Base-by-base conservation (phyloP, 352 stramenopile genomes). In the Pythium rishiriense region DNA sequence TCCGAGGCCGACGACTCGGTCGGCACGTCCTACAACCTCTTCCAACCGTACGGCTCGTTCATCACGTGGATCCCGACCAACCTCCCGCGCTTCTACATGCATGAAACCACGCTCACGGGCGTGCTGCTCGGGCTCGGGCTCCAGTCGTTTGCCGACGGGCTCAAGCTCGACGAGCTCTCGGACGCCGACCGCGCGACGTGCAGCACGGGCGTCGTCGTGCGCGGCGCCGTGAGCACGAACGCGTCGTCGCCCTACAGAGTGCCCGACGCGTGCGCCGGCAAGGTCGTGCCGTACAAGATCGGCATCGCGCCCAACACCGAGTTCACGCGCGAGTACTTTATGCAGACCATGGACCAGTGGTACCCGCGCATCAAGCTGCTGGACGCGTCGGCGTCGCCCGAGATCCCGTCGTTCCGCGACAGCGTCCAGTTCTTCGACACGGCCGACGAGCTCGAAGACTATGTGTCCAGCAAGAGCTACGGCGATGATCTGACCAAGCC, bases 261-360 rank as follows among this genome's bases (percentile, higher is more conserved):
- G 14, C 81, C 81, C 5, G 58, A 49, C 17, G 68, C 41, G 0
- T 90, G 81, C 43, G 49, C 11, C 2, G 70, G 69, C 31, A 76
- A 74, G 51, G 73, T 88, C 2, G 51, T 72, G 8, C 79, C 82
- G 0, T 88, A 86, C 62, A 90, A 89, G 46, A 73, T 89, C 31
- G 82, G 66, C 0, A 79, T 91, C 28, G 74, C 64, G 9, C 82
- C 82, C 1, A 76, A 91, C 54, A 89, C 76, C 25, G 57, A 65
- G 14, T 91, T 87, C 45, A 88, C 79, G n/a, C 64, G 76, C 11
- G 61, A 84, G 4, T 90, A 90, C 61, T 86, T 90, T 43, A 74
- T 87, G 68, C 61, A 85, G 53, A 86, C 78, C 0, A 85, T 89
- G 78, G 68, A 76, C 43, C 21, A 71, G 21, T 90, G 81, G 79